A percentile compares a stretch with the other conserved stretches of the same genome.
phyloP scores from a whole-genome alignment of 768 basidiomycete genomes.

The Pholiota microspora region DNA sequence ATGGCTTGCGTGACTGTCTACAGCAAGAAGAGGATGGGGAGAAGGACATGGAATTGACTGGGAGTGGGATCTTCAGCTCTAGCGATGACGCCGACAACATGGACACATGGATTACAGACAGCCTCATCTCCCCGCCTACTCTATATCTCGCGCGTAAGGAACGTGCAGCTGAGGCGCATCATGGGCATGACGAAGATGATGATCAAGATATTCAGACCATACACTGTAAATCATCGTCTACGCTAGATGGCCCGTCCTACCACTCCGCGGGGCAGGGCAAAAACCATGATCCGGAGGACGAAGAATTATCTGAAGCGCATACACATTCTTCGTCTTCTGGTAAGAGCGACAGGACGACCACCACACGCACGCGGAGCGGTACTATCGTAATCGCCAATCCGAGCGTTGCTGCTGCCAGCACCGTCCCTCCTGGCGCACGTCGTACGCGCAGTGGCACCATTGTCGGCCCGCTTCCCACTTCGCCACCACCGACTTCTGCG shows the following conservation, averaged over 20 bases:
- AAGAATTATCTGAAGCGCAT: background rate
- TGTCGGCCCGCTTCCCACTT: constrained; percentile 23
- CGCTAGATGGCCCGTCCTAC: background rate
- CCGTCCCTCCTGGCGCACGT: constrained; percentile 15
- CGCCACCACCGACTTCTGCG: constrained; percentile 3
- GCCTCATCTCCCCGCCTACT: constrained; percentile 42
- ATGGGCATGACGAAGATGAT: background rate
- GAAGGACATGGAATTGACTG: constrained; percentile 20
- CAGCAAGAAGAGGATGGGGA: constrained; percentile 20
- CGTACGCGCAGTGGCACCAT: constrained; percentile 32
- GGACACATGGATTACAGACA: constrained; percentile 37
- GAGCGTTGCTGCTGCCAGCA: background rate
- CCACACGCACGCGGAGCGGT: constrained; percentile 41
- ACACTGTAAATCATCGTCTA: background rate
- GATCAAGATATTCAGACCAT: background rate
- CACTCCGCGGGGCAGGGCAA: background rate
- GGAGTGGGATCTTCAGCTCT: background rate
- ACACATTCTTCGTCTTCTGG: background rate
- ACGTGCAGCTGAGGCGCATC: background rate
- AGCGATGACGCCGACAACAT: background rate
- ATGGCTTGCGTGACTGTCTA: background rate
- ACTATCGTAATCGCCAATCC: constrained; percentile 35
- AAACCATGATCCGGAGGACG: background rate
- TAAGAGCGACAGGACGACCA: background rate
- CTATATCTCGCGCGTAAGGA: constrained; percentile 19